Conservation (phyloP, 805 yeast genomes). For the Schwanniomyces pseudopolymorphus region DNA sequence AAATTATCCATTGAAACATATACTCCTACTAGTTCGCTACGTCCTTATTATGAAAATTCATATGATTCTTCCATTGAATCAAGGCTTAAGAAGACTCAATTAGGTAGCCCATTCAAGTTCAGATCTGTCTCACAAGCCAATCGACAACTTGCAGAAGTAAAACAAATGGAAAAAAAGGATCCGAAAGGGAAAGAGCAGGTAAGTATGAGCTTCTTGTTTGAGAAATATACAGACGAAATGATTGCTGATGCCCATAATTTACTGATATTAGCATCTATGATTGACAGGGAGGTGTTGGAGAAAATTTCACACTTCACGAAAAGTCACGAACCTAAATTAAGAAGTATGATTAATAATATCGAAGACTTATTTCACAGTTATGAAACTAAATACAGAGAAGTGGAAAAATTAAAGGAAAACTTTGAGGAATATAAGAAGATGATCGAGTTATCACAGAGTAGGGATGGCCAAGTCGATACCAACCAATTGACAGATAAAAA, state of each 20-base stretch:
- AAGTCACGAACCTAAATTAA: conserved; percentile 33
- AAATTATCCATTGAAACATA: conserved; percentile 24
- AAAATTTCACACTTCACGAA: conserved; percentile 35
- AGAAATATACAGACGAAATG: conserved; percentile 18
- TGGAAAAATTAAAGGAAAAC: conserved; percentile 29
- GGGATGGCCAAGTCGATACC: not conserved
- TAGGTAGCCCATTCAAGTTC: not conserved
- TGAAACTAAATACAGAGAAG: conserved; percentile 16
- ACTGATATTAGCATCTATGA: conserved; percentile 26
- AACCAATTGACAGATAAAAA: conserved; percentile 1
- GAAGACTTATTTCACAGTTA: conserved; percentile 25
- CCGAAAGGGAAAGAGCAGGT: not conserved
- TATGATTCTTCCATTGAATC: not conserved
- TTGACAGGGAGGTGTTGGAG: conserved; percentile 35
- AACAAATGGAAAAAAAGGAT: conserved; percentile 2
- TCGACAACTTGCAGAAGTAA: not conserved
- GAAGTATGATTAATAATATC: conserved; percentile 20
- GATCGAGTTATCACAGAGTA: conserved; percentile 26
- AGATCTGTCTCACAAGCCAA: conserved; percentile 3
- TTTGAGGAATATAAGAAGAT: conserved; percentile 30
- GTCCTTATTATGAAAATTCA: conserved; percentile 7
- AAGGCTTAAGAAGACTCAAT: not conserved
- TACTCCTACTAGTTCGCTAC: conserved; percentile 21
- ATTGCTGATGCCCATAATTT: conserved; percentile 22
- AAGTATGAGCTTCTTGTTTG: conserved; percentile 1